Base-by-base conservation (phyloP, 2,329 filamentous ascomycete species). In the Fusarium albidum region DNA sequence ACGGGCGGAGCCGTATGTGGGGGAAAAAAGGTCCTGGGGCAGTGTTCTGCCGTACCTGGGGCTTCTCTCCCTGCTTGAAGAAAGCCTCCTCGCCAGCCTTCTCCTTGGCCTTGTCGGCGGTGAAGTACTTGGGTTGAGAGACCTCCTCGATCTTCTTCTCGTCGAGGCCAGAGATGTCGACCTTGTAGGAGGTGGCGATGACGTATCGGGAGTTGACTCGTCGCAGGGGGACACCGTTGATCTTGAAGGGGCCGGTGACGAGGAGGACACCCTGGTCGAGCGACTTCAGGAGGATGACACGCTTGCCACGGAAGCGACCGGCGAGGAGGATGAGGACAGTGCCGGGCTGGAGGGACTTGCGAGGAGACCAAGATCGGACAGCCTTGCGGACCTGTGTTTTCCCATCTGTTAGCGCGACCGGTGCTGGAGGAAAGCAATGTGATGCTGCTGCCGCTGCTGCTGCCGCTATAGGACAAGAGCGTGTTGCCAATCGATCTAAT, bases 221-320 rank as follows among this genome's bases (percentile, higher is more conserved):
- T 82, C 95, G 90, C 75, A 99, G 89, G 71, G 95, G 95, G 68
- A 99, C 95, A 80, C 95, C 95, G 85, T 99, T 99, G 84, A 99
- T 90, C 90, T 98, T 99, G 91, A 98, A 99, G 77, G 95, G 95
- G 73, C 95, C 95, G 77, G 95, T 99, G 74, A 99, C 92, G 78
- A 99, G 92, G 79, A 99, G 92, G 68, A 97, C 92, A 83, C 95
- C 95, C 84, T 97, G 92, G 76, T 91, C 85, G 75, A 99, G 93
- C 81, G 89, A 87, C 89, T 98, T 98, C 79, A 99, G 90, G 82
- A 98, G 92, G 75, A 99, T 86, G 75, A 99, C 95, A 78, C 95
- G 95, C 92, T 99, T 99, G 86, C 95, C 95, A 74, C 95, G 94
- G 92, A 98, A 99, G 76, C 95, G 95, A 75, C 95, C 95, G 79